Conservation (phyloP, 192 early-diverging fungal species). For the Blastocladiella britannica region DNA sequence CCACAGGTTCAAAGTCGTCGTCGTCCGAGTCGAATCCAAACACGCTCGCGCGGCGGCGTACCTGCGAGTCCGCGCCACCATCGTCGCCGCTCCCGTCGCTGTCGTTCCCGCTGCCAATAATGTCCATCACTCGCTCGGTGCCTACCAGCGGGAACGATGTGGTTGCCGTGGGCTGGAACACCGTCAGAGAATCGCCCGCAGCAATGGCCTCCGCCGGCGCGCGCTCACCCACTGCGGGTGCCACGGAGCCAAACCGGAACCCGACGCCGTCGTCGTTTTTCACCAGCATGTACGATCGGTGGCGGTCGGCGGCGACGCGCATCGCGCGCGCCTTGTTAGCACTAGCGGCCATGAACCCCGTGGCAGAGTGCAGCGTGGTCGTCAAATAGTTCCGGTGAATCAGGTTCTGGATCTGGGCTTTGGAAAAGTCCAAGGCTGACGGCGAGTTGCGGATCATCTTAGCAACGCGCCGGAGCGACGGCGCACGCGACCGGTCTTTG, state of each 20-base stretch:
- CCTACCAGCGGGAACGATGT: neutral
- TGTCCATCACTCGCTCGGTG: neutral
- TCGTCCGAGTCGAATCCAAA: neutral
- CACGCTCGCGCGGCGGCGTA: no score
- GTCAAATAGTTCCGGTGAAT: constrained; percentile 68
- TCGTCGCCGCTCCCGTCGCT: no score
- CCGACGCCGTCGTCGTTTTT: constrained; percentile 51
- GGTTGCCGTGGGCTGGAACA: neutral
- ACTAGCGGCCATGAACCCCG: constrained; percentile 1
- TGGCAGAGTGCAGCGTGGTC: constrained; percentile 23
- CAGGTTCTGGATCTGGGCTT: constrained; percentile 67
- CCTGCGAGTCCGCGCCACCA: no score
- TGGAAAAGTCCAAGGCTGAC: constrained; percentile 69
- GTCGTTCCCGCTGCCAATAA: neutral
- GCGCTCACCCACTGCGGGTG: no score
- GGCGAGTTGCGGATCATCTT: constrained; percentile 47
- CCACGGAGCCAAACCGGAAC: constrained; percentile 46
- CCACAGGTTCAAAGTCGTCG: neutral
- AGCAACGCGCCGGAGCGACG: constrained; percentile 46
- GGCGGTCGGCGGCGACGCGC: constrained; percentile 62
- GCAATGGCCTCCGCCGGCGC: neutral
- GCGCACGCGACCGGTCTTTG: constrained; percentile 55
- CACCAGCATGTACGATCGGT: constrained; percentile 59
- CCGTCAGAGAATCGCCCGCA: neutral
- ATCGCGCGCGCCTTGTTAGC: constrained; percentile 20